Evolutionary conservation across 495 filamentous ascomycete genomes (phyloP), one percentile per base, ranked within the genome.

Genomic region (Ramalina peruviana): DNA sequence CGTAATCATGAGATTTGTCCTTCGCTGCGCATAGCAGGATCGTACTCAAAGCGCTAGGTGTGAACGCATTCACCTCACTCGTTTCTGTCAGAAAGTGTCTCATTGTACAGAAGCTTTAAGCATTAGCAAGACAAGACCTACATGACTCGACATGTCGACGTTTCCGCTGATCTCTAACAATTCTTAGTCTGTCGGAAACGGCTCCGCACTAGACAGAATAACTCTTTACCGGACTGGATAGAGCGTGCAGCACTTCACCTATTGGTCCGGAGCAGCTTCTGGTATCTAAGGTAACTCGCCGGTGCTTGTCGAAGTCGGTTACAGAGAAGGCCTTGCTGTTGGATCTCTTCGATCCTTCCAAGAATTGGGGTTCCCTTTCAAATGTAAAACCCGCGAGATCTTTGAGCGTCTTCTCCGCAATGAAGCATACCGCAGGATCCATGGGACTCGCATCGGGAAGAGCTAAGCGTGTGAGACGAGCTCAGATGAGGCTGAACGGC

Each of bases 351-450:
- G 46, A 13, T 3, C 5, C 25, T 19, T 48, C 16, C 13, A 38
- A 12, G 27, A 17, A 48, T 38, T 48, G 21, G 17, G 16, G 6
- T 12, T 49, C 46, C 37, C 46, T 49, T 6, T 40, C 30, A 20
- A 49, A 41, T 3, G 46, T 49, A 36, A 49, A 49, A 25, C 33
- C 27, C 3, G 36, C 17, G 5, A 49, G 46, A 40, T 49, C 46
- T 17, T 13, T 49, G 13, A 49, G 46, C 12, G 46, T 27, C 6
- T 49, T 40, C 12, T 7, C n/a, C 38, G 33, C 36, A 15, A 49
- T 49, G 46, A 17, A 49, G 17, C 33, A 20, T 25, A 36, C 16
- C 3, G 46, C 46, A 38, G 46, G 26, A 39, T 49, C 46, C n/a
- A 36, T 40, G 19, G n/a, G 10, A 12, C 20, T 25, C 36, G 39